phyloP scores from a whole-genome alignment of 2,329 filamentous ascomycete species.

The Diplocarpon rosae region DNA sequence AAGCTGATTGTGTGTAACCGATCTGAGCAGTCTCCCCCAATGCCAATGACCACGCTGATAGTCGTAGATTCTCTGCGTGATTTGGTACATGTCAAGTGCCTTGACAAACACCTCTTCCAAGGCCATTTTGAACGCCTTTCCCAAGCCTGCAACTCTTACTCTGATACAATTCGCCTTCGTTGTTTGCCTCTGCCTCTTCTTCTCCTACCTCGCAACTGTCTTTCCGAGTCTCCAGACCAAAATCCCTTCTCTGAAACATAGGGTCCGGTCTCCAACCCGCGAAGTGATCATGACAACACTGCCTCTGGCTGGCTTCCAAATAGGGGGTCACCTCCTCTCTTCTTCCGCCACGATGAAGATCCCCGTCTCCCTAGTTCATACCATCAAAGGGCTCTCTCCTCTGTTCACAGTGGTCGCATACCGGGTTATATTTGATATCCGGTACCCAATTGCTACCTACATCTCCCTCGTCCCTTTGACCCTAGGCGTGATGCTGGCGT shows the following conservation, averaged over 20 bases:
- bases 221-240: slow-evolving; percentile 60
- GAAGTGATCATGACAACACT: slow-evolving; percentile 80
- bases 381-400: slow-evolving; percentile 93
- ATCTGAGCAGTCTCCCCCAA: slow-evolving; percentile 6
- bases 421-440: slow-evolving; percentile 76
- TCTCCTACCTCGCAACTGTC: slow-evolving; percentile 62
- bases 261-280: slow-evolving; percentile 67
- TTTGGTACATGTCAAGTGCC: slow-evolving; percentile 94
- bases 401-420: slow-evolving; percentile 94
- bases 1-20: slow-evolving; percentile 62
- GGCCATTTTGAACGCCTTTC: slow-evolving; percentile 84
- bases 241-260: slow-evolving; percentile 71
- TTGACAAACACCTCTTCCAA: slow-evolving; percentile 97
- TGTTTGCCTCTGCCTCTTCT: slow-evolving; percentile 71
- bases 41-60: slow-evolving; percentile 16
- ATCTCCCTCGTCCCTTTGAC: slow-evolving; percentile 84
- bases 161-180: slow-evolving; percentile 91
- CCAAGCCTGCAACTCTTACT: slow-evolving; percentile 84
- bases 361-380: slow-evolving; percentile 92
- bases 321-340: slow-evolving; percentile 85
- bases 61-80: slow-evolving; percentile 63
- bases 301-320: slow-evolving; percentile 87
- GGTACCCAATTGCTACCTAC: slow-evolving; percentile 79
- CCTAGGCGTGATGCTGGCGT: slow-evolving; percentile 88
- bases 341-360: slow-evolving; percentile 92